Evolutionary conservation across 2,329 filamentous ascomycete genomes (phyloP), one percentile per base, ranked within the genome.

Genomic region (Corynespora cassiicola): DNA sequence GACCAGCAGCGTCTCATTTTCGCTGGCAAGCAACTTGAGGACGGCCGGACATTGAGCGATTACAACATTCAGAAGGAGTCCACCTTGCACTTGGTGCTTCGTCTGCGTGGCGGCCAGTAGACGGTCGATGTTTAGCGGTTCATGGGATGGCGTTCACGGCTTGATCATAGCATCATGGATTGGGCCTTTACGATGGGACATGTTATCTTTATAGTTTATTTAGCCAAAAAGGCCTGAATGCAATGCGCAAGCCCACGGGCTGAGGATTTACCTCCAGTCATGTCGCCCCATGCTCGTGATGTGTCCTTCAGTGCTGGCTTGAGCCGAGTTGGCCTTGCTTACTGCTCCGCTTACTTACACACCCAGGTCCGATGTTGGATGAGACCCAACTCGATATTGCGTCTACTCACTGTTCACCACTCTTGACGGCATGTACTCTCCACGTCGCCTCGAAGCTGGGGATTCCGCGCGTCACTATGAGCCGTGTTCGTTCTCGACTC

Each of bases 1-100:
- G 91, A 96, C 71, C 91, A 96, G 72, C 91, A 96, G 74, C 90
- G 91, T 60, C 75, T 96, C 9, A 95, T 96, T 66, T 95, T 95
- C 50, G 90, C 90, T 31, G 90, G 90, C 43, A 96, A 96, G 82
- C 90, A 96, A 71, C 75, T 96, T 1, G 90, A 96, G 68, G 90
- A 96, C 57, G 91, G 91, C 31, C 88, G 91, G 15, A 96, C 91
- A 1, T 78, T 96, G 0, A 87, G 83, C 33, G 92, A 96, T 69
- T 96, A 96, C 83, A 96, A 96, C 77, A 96, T 96, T 30, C 92
- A 97, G 71, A 81, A 82, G 76, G 81, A 84, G 72, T 80, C 76
- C 36, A 85, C 81, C 2, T 72, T 85, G 44, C 81, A 85, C 69
- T 74, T 85, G 72, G 81, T 85, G 61, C 74, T 82, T 48, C 75